Evolutionary conservation across 768 basidiomycete genomes (phyloP).

Genomic region (Mycena belliarum): DNA sequence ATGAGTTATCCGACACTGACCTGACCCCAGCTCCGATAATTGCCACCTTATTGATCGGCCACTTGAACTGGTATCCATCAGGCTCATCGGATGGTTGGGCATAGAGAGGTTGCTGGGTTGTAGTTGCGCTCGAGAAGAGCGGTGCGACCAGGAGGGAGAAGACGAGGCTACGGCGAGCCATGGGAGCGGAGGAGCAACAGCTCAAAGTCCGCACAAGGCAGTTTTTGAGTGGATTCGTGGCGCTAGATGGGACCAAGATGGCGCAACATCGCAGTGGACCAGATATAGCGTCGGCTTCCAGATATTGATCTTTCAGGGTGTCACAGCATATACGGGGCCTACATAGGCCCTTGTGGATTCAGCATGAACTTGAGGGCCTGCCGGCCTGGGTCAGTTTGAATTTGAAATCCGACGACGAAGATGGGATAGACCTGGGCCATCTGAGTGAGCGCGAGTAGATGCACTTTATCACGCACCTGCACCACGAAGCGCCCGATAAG

Average conservation of each 20-base stretch:
- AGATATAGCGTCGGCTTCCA: not conserved
- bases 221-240: conserved; percentile 6
- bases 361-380: no score
- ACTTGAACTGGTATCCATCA: conserved; percentile 34
- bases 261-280: conserved; percentile 10
- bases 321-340: no score
- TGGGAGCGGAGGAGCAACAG: not conserved
- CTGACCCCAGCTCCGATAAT: conserved; percentile 44
- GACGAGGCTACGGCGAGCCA: not conserved
- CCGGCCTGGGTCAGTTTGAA: no score
- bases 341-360: no score
- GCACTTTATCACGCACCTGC: no score
- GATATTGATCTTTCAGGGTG: no score
- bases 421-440: no score
- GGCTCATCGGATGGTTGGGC: not conserved
- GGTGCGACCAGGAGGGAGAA: not conserved
- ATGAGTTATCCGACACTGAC: conserved; percentile 24
- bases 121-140: not conserved
- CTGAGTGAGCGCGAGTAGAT: no score
- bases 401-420: no score
- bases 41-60: conserved; percentile 39
- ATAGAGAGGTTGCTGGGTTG: conserved; percentile 1
- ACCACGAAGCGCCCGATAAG: no score
- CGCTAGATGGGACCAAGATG: conserved; percentile 18
- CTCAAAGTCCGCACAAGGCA: not conserved